Evolutionary conservation across 2,329 filamentous ascomycete genomes (phyloP).

Genomic region (Stagonosporopsis rhizophila): DNA sequence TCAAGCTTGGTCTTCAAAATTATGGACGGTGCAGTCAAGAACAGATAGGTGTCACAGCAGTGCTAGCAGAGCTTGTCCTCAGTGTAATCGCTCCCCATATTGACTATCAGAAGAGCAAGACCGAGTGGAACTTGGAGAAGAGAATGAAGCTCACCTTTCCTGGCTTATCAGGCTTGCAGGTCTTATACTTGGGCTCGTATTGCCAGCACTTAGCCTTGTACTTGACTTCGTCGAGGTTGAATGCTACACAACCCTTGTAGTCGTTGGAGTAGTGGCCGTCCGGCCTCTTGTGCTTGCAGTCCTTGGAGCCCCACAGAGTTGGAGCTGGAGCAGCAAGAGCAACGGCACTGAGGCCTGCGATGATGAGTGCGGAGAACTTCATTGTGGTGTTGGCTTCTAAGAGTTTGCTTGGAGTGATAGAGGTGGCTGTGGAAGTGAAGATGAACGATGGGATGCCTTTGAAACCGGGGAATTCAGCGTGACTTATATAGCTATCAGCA

Average conservation of each 20-base stretch:
- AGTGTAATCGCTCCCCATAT: no score
- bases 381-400: neutral
- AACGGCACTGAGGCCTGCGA: conserved; percentile 7
- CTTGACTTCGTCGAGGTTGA: conserved; percentile 8
- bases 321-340: conserved; percentile 8
- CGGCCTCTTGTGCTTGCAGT: conserved; percentile 8
- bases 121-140: no score
- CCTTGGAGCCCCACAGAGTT: conserved; percentile 1
- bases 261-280: conserved; percentile 3
- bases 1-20: no score
- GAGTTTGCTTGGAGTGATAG: neutral
- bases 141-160: neutral
- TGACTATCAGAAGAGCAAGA: no score
- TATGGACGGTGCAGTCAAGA: no score
- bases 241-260: conserved; percentile 6
- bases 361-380: conserved; percentile 1
- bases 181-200: conserved; percentile 7
- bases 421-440: neutral
- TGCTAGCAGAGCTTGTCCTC: no score
- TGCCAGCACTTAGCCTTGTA: conserved; percentile 5
- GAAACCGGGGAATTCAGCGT: neutral
- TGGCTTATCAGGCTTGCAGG: conserved; percentile 1
- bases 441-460: neutral
- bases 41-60: no score
- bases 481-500: conserved; percentile 5